phyloP scores from a whole-genome alignment of 2,329 filamentous ascomycete species.

The Pezicula carpinea region DNA sequence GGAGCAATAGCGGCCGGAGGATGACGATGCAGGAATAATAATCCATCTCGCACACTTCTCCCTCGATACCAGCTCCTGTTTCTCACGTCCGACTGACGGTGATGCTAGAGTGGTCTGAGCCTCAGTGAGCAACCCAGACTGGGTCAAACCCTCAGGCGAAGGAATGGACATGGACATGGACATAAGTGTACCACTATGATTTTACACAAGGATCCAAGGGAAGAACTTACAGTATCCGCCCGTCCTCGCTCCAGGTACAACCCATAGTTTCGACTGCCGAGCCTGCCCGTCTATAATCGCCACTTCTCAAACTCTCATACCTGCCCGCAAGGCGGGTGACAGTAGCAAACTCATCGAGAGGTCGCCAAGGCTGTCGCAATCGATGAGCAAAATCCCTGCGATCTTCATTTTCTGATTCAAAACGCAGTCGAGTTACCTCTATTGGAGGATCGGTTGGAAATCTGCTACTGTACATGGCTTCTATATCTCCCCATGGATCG shows the following conservation, averaged over 20 bases:
- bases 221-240: constrained; percentile 49
- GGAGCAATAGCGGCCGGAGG: too few species aligned
- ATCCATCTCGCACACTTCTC: background rate
- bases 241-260: constrained; percentile 58
- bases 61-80: too few species aligned
- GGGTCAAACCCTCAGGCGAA: too few species aligned
- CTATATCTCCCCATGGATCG: constrained; percentile 37
- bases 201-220: background rate
- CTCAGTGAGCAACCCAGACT: too few species aligned
- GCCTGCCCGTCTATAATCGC: constrained; percentile 28
- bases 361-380: constrained; percentile 23
- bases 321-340: constrained; percentile 18
- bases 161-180: too few species aligned
- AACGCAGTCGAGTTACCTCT: constrained; percentile 19
- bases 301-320: constrained; percentile 24
- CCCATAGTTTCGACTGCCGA: constrained; percentile 56
- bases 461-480: constrained; percentile 35
- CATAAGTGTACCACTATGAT: too few species aligned
- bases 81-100: too few species aligned
- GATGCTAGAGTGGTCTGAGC: too few species aligned
- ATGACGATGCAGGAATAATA: background rate
- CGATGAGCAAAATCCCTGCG: constrained; percentile 27
- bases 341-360: constrained; percentile 12
- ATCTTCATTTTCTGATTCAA: constrained; percentile 25
- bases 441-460: constrained; percentile 21